phyloP scores from a whole-genome alignment of 768 basidiomycete genomes.

The Russula olivacea region DNA sequence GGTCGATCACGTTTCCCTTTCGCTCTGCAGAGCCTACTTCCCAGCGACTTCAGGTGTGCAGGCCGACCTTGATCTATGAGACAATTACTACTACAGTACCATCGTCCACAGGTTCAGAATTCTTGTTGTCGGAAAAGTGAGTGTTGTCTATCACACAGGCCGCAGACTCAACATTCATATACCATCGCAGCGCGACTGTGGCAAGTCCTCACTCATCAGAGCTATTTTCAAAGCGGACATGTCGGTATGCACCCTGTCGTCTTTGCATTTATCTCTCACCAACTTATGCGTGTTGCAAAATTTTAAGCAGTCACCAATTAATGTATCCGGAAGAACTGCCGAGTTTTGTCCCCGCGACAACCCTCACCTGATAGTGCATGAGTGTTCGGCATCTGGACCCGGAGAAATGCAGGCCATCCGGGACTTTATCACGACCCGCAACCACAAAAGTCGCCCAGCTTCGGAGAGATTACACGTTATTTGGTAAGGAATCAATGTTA shows the following conservation, averaged over 20 bases:
- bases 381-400: neutral
- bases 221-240: neutral
- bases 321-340: neutral
- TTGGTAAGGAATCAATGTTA: neutral
- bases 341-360: neutral
- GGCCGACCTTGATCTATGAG: neutral
- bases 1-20: too few species aligned
- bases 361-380: neutral
- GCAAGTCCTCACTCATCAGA: constrained; percentile 13
- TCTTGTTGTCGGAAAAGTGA: constrained; percentile 16
- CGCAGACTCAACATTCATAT: neutral
- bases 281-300: too few species aligned
- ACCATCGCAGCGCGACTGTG: neutral
- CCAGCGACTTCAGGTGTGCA: constrained; percentile 6
- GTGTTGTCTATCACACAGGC: neutral
- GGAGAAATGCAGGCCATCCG: neutral
- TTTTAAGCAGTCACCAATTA: neutral
- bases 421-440: neutral
- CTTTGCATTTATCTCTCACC: neutral
- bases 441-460: neutral
- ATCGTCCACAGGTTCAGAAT: constrained; percentile 6
- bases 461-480: constrained; percentile 13
- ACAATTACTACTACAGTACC: neutral
- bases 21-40: neutral
- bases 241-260: neutral